phyloP scores from a whole-genome alignment of 305 asterid species.

The Lippia alba region DNA sequence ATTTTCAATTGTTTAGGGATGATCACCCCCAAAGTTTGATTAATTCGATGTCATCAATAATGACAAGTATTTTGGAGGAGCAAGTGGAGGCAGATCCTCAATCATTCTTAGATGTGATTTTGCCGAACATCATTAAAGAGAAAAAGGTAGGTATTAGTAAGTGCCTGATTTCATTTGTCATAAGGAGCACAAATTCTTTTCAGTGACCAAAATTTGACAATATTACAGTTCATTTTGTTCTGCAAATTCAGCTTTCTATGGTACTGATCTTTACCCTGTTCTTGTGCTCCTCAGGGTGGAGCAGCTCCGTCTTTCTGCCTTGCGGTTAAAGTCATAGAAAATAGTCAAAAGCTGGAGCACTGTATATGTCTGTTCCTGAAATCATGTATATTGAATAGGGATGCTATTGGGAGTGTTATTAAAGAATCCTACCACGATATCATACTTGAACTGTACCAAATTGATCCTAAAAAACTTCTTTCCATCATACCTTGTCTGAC shows the following conservation, averaged over 20 bases:
- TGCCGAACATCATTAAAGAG: conserved; percentile 74
- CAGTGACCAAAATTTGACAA: neutral
- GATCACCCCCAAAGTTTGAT: conserved; percentile 74
- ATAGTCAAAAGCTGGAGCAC: conserved; percentile 58
- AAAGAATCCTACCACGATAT: conserved; percentile 87
- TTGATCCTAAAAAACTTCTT: conserved; percentile 76
- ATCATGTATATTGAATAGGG: conserved; percentile 76
- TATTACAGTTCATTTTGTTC: conserved; percentile 7
- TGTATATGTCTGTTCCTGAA: conserved; percentile 63
- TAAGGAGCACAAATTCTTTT: conserved; percentile 19
- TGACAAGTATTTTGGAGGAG: conserved; percentile 66
- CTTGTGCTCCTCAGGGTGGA: conserved; percentile 58
- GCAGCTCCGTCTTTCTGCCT: conserved; percentile 63
- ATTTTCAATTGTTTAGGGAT: conserved; percentile 52
- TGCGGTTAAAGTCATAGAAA: conserved; percentile 71
- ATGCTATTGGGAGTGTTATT: conserved; percentile 63
- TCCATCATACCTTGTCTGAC: conserved; percentile 77
- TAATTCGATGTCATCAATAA: conserved; percentile 68
- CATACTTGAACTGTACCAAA: conserved; percentile 65
- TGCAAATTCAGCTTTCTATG: conserved; percentile 17
- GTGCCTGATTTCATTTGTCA: conserved; percentile 14
- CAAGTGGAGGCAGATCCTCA: conserved; percentile 56
- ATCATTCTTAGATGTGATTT: conserved; percentile 71
- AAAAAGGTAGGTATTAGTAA: conserved; percentile 53
- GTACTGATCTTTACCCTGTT: conserved; percentile 27